phyloP scores from a whole-genome alignment of 352 stramenopile genomes.

The Phytophthora melonis region DNA sequence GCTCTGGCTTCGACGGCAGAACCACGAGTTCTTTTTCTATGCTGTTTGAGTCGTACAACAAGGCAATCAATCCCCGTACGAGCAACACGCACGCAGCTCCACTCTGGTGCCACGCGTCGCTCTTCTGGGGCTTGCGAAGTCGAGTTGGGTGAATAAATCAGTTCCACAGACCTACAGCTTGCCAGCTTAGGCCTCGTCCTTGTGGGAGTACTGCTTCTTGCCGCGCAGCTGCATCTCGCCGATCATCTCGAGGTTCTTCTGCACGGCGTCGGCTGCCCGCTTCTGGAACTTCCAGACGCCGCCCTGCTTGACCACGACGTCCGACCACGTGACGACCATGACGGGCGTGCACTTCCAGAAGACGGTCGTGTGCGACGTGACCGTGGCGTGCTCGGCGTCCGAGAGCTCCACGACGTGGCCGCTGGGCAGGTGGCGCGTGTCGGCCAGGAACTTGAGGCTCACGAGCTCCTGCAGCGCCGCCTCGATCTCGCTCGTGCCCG shows the following conservation, averaged over 20 bases:
- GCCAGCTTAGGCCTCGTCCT: slow-evolving; percentile 54
- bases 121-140: background rate
- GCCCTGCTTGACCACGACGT: slow-evolving; percentile 79
- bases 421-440: slow-evolving; percentile 84
- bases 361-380: slow-evolving; percentile 74
- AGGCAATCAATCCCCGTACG: background rate
- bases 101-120: background rate
- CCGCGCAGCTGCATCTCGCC: slow-evolving; percentile 88
- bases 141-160: slow-evolving; percentile 6
- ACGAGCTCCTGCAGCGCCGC: slow-evolving; percentile 72
- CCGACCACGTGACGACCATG: slow-evolving; percentile 86
- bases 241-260: slow-evolving; percentile 92
- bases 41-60: slow-evolving; percentile 8
- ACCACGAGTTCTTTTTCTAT: slow-evolving; percentile 34
- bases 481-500: slow-evolving; percentile 77
- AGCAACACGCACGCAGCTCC: slow-evolving; percentile 1
- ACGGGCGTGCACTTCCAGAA: slow-evolving; percentile 90
- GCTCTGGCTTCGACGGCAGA: slow-evolving; percentile 2
- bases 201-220: slow-evolving; percentile 89
- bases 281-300: slow-evolving; percentile 82
- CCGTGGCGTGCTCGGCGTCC: slow-evolving; percentile 60
- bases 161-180: background rate
- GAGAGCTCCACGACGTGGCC: slow-evolving; percentile 80
- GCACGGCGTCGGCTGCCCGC: slow-evolving; percentile 75
- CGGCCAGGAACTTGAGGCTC: slow-evolving; percentile 81